phyloP scores from a whole-genome alignment of 768 basidiomycete genomes.

The Stropharia rugosoannulata region DNA sequence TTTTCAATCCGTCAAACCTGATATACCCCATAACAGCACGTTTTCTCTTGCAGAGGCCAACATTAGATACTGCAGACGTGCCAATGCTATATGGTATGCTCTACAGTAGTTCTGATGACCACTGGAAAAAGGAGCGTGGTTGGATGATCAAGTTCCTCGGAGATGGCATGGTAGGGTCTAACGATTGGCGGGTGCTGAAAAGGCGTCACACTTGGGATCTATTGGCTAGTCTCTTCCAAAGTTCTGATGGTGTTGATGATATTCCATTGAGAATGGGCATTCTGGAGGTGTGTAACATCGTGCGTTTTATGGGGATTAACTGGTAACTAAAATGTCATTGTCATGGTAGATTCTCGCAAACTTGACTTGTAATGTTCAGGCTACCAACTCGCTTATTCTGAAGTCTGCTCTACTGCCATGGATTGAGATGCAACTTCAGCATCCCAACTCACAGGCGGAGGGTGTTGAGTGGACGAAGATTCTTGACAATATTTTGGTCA shows the following conservation, averaged over 20 bases:
- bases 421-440: slow-evolving; percentile 73
- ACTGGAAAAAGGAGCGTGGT: slow-evolving; percentile 83
- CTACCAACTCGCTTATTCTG: slow-evolving; percentile 67
- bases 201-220: slow-evolving; percentile 89
- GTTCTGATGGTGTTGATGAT: slow-evolving; percentile 47
- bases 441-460: slow-evolving; percentile 32
- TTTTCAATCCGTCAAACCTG: slow-evolving; percentile 87
- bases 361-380: slow-evolving; percentile 67
- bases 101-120: slow-evolving; percentile 74
- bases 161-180: slow-evolving; percentile 72
- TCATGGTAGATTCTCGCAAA: slow-evolving; percentile 65
- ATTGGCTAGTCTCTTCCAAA: slow-evolving; percentile 78
- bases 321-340: background rate
- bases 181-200: slow-evolving; percentile 82
- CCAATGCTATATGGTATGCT: slow-evolving; percentile 90
- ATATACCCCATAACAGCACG: slow-evolving; percentile 84
- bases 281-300: slow-evolving; percentile 52
- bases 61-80: slow-evolving; percentile 78
- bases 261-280: slow-evolving; percentile 51
- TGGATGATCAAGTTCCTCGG: slow-evolving; percentile 87
- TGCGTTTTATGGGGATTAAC: background rate
- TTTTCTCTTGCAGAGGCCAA: slow-evolving; percentile 88
- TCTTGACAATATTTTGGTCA: slow-evolving; percentile 58
- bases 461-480: slow-evolving; percentile 63
- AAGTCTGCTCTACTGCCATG: slow-evolving; percentile 75